Conservation (phyloP, 2,329 filamentous ascomycete species). For the Colletotrichum noveboracense region DNA sequence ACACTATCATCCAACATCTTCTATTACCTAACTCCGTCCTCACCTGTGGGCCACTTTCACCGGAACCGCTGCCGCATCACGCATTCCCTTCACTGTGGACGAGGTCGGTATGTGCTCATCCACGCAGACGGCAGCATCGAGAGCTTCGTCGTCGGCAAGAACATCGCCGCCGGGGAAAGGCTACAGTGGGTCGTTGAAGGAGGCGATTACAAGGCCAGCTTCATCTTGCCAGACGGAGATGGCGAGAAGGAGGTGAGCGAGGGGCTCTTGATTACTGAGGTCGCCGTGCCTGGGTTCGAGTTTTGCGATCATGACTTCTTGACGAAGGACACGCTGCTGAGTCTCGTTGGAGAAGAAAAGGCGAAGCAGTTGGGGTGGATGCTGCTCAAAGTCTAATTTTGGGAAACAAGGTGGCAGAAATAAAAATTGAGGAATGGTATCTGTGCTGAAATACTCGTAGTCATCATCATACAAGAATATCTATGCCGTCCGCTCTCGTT, state of each 20-base stretch:
- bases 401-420: neutral
- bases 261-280: constrained; percentile 70
- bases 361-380: constrained; percentile 53
- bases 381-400: constrained; percentile 29
- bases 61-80: constrained; percentile 66
- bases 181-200: constrained; percentile 74
- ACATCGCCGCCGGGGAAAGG: constrained; percentile 63
- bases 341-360: constrained; percentile 57
- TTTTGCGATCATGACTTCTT: constrained; percentile 73
- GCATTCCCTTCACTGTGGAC: constrained; percentile 68
- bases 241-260: constrained; percentile 40
- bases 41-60: constrained; percentile 66
- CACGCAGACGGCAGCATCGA: constrained; percentile 65
- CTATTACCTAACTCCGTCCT: constrained; percentile 61
- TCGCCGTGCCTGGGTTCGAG: constrained; percentile 72
- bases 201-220: constrained; percentile 70
- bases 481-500: neutral
- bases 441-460: neutral
- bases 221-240: constrained; percentile 53
- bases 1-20: neutral
- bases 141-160: constrained; percentile 65
- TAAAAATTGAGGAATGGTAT: neutral
- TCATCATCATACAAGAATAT: neutral
- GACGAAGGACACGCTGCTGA: constrained; percentile 49
- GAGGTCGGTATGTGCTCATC: constrained; percentile 69